Conservation (phyloP, 768 basidiomycete species). For the Kwoniella sp. region DNA sequence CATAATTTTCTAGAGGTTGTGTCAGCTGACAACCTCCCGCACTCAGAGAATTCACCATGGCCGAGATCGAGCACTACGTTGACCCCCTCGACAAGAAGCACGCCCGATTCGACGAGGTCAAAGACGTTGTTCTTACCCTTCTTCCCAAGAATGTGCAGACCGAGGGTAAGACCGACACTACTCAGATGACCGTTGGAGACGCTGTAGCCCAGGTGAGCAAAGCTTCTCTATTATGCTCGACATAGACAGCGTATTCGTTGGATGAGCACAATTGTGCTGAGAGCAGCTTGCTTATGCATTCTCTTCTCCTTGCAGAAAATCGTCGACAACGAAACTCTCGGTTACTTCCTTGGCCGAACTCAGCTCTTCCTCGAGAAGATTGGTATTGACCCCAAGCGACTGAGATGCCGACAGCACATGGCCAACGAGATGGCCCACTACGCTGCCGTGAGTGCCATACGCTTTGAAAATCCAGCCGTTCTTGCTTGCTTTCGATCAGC, state of each 20-base stretch:
- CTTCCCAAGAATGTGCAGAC: conserved; percentile 83
- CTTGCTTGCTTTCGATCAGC: no score
- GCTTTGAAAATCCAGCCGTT: neutral
- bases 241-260: no score
- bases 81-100: conserved; percentile 92
- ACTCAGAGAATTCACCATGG: conserved; percentile 89
- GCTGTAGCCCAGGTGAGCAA: conserved; percentile 68
- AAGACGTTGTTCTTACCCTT: conserved; percentile 72
- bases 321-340: conserved; percentile 95
- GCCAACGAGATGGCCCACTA: conserved; percentile 99
- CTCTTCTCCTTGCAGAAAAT: conserved; percentile 60
- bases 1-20: neutral
- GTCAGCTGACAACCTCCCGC: conserved; percentile 1
- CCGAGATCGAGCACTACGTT: conserved; percentile 98
- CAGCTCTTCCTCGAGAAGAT: conserved; percentile 85
- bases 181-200: conserved; percentile 76
- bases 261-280: no score
- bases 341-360: conserved; percentile 94
- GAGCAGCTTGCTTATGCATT: no score
- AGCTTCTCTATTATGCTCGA: no score
- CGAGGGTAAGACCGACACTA: conserved; percentile 69
- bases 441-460: conserved; percentile 63
- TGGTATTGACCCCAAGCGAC: conserved; percentile 77
- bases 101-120: conserved; percentile 76
- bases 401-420: conserved; percentile 98